phyloP scores from a whole-genome alignment of 1,284 basidiomycete genomes.

The Inonotus obliquus region DNA sequence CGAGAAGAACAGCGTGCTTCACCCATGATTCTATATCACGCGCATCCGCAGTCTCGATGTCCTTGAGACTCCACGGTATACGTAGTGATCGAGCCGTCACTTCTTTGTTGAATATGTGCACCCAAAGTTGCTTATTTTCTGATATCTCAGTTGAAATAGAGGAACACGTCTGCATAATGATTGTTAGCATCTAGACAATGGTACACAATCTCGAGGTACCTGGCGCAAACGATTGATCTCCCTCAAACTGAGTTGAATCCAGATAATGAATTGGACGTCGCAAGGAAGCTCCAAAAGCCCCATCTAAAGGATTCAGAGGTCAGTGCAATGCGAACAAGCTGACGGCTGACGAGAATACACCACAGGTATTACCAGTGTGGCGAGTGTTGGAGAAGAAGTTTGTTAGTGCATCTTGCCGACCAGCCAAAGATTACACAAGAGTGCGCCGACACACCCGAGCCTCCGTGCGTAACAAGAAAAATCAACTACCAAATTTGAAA shows the following conservation, averaged over 20 bases:
- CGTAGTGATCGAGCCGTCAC: neutral
- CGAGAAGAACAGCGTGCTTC: neutral
- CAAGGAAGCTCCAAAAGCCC: neutral
- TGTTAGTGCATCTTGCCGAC: too few relatives aligned
- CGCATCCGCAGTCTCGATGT: neutral
- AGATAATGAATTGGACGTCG: neutral
- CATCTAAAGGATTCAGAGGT: too few relatives aligned
- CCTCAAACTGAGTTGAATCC: neutral
- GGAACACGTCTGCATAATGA: neutral
- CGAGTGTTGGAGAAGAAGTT: too few relatives aligned
- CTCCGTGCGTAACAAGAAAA: too few relatives aligned
- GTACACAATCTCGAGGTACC: neutral
- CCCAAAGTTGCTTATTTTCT: conserved; percentile 9
- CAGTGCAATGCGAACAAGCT: too few relatives aligned
- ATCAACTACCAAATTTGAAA: too few relatives aligned
- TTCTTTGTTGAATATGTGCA: neutral
- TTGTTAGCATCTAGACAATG: neutral
- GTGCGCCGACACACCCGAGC: too few relatives aligned
- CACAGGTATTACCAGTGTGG: too few relatives aligned
- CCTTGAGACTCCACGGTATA: neutral
- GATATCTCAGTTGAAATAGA: neutral
- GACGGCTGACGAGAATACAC: too few relatives aligned
- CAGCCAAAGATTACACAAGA: too few relatives aligned
- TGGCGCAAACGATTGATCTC: neutral
- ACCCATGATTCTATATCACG: conserved; percentile 2